Evolutionary conservation across 306 rosid species (phyloP), one percentile per base, ranked within the genome.

Genomic region (Sesbania bispinosa): DNA sequence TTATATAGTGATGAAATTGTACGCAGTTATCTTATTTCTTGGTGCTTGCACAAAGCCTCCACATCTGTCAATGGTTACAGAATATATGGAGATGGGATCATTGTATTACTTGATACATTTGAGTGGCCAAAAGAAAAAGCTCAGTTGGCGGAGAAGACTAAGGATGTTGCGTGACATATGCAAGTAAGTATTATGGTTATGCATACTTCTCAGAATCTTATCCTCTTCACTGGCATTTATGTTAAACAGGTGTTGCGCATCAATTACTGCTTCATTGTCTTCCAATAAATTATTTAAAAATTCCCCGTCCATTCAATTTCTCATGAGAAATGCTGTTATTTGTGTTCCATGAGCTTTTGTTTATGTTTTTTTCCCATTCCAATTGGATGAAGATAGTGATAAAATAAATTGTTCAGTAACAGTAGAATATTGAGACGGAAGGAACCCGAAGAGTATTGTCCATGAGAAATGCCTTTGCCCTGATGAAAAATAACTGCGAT

Each of bases 21-120:
- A 63, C 82, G 90, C 99, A 95, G 99, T 95, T 76, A 91, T 95
- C 77, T 85, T 95, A 83, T 95, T 95, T 89, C 96, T 95, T 64
- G 99, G 97, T 68, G 99, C 99, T 53, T 95, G 97, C 87, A 91
- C 97, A 19, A 91, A 88, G 81, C 99, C 97, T 74, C 99, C 99
- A 15, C 95, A 89, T 67, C 79, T 95, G 79, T 95, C 99, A 42
- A 95, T 95, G 99, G 79, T 95, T 60, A 95, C 97, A 1, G 99
- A 95, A 80, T 95, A 88, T 74, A 95, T 95, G 99, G 99, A 95
- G 80, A 83, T 80, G 95, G 99, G 99, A 53, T 91, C 97, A 60
- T 88, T 95, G 82, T 89, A 89, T 79, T 88, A 92, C 79, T 78
- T 95, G 82, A 89, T 95, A 67, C 96, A 95, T 88, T 82, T 82